A percentile compares a stretch with the other conserved stretches of the same genome.
Evolutionary conservation across 192 early-diverging fungal genomes (phyloP).

Genomic region (Backusella morwellensis): DNA sequence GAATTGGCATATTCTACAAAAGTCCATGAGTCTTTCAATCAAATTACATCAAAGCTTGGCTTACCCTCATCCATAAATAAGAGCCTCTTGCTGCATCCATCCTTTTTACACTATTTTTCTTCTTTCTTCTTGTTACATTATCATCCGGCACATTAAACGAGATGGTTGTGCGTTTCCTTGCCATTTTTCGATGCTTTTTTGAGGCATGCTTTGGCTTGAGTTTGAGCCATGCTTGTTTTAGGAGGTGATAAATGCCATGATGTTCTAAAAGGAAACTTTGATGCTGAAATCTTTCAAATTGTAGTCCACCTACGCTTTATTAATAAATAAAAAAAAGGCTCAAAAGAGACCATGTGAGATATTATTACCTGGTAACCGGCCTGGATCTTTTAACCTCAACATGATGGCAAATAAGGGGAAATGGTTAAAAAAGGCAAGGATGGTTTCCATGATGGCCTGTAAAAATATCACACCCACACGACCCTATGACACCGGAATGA

Average conservation of each 20-base stretch:
- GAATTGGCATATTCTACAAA: conserved; percentile 67
- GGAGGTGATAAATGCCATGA: neutral
- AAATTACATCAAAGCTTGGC: neutral
- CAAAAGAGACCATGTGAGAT: conserved; percentile 6
- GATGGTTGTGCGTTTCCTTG: neutral
- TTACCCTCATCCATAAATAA: conserved; percentile 26
- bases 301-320: conserved; percentile 24
- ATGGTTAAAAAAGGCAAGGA: conserved; percentile 91
- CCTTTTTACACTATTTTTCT: neutral
- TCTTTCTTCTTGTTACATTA: neutral
- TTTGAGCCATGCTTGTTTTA: conserved; percentile 7
- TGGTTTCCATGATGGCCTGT: conserved; percentile 80
- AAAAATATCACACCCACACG: conserved; percentile 78
- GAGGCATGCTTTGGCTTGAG: neutral
- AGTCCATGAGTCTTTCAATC: neutral
- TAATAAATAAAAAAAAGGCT: conserved; percentile 24
- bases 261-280: conserved; percentile 19
- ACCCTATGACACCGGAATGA: conserved; percentile 39
- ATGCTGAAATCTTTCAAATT: conserved; percentile 31
- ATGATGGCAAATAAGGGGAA: conserved; percentile 96
- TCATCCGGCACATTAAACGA: neutral
- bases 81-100: conserved; percentile 2
- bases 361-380: conserved; percentile 77
- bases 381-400: conserved; percentile 83
- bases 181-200: neutral